Evolutionary conservation across 2,329 filamentous ascomycete genomes (phyloP).

Genomic region (Stagonosporopsis rhizophila): DNA sequence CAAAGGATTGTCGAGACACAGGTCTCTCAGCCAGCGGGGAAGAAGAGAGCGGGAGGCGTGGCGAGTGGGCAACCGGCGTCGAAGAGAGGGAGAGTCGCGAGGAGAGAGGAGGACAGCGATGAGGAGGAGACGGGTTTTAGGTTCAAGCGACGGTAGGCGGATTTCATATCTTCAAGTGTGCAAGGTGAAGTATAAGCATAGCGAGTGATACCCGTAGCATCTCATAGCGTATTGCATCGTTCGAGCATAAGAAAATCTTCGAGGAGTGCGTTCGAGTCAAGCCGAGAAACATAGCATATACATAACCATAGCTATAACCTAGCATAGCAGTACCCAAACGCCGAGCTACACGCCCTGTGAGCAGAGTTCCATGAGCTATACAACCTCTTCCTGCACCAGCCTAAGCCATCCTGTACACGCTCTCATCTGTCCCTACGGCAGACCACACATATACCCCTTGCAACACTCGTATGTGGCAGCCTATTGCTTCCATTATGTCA

Average conservation of each 20-base stretch:
- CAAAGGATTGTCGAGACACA: constrained; percentile 42
- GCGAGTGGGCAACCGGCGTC: constrained; percentile 33
- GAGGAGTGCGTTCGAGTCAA: background rate
- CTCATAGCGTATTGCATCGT: background rate
- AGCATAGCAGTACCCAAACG: constrained; percentile 20
- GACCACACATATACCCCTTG: no score
- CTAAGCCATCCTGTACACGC: background rate
- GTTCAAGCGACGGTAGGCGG: constrained; percentile 52
- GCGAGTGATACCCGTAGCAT: background rate
- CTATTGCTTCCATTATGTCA: no score
- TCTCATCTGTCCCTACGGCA: background rate
- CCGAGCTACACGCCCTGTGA: constrained; percentile 18
- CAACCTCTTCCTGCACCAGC: background rate
- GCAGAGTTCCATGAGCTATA: background rate
- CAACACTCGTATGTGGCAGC: no score
- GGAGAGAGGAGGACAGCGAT: constrained; percentile 59
- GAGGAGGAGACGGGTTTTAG: constrained; percentile 65
- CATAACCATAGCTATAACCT: background rate
- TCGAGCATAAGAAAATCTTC: background rate
- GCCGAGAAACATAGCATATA: constrained; percentile 2
- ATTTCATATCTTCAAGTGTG: background rate
- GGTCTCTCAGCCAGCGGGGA: constrained; percentile 35
- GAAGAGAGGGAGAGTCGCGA: constrained; percentile 35
- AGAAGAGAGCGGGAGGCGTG: constrained; percentile 41
- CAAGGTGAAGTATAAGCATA: background rate